Percentiles rank a stretch among this genome's conserved stretches.
Evolutionary conservation across 176 grass and related monocot species (phyloP).

Genomic region (Phoenix dactylifera): DNA sequence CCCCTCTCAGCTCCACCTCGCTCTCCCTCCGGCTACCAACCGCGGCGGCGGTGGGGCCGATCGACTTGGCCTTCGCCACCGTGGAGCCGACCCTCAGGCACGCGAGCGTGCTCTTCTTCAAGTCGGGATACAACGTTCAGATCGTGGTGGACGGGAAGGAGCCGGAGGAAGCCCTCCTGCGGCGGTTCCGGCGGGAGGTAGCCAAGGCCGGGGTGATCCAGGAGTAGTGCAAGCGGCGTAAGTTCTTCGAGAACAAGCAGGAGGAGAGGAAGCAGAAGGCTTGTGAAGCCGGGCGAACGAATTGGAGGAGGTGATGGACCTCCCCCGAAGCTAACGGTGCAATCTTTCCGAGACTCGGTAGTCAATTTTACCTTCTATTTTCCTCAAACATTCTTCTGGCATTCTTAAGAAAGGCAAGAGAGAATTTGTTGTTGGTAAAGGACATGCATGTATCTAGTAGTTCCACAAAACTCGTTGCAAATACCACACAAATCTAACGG

Average conservation of each 20-base stretch:
- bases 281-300: constrained; percentile 41
- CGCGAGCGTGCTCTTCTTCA: constrained; percentile 7
- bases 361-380: no score
- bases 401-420: no score
- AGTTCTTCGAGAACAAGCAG: constrained; percentile 62
- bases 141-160: constrained; percentile 80
- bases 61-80: neutral
- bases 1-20: neutral
- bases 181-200: constrained; percentile 75
- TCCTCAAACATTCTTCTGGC: no score
- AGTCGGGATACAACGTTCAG: constrained; percentile 68
- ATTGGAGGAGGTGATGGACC: constrained; percentile 9
- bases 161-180: constrained; percentile 52
- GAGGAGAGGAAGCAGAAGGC: constrained; percentile 62
- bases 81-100: constrained; percentile 4
- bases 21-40: neutral
- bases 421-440: no score
- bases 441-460: no score
- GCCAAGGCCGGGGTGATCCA: constrained; percentile 57
- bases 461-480: no score
- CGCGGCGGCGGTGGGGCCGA: neutral
- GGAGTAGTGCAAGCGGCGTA: constrained; percentile 85
- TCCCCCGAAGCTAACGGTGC: no score
- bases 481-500: no score
- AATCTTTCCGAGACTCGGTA: no score